Base-by-base conservation (phyloP, 1,284 basidiomycete genomes). In the Trichosporon sp. region DNA sequence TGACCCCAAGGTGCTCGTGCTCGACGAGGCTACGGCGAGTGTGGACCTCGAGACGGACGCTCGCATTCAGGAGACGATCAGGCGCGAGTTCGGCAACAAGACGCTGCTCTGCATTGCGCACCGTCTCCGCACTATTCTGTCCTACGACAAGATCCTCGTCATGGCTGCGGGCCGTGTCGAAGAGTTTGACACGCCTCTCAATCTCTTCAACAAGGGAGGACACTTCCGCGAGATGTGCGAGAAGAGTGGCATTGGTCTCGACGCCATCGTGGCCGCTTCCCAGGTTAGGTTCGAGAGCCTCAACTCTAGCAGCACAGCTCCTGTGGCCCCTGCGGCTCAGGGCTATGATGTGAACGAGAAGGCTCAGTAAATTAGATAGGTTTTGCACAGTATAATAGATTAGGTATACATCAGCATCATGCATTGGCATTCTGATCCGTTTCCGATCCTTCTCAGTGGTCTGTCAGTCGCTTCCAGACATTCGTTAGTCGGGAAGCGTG, bases 151-250 rank as follows among this genome's bases (percentile, higher is more conserved):
- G 13, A 89, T 92, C 63, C 83, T 84, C 13, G 84, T 85, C 54
- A 82, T 95, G 71, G 87, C 90, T 68, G 83, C 85, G 32, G 92
- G 92, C 36, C 66, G 69, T 31, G 75, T 89, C 10, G 89, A 85
- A 37, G 88, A 89, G 76, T 91, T 88, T 72, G 91, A 91, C 76
- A 88, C 88, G 3, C 90, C 91, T 3, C 81, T 90, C 62, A 86
- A 85, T 67, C 83, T 93, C 16, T 93, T 87, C 75, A 85, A 89
- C 76, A 81, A 80, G 27, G 83, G 85, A 64, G 90, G 90, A 2
- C 86, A 89, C 68, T 92, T 93, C 83, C 82, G 86, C 16, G 87
- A 86, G 21, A 85, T 90, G 65, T 92, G 90, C 73, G 83, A 87
- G 52, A 88, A 92, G 77, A 87, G 87, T 9, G 85, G 85, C 66